Base-by-base conservation (phyloP, 1,139 yeast genomes). In the Pneumocystis sp. region DNA sequence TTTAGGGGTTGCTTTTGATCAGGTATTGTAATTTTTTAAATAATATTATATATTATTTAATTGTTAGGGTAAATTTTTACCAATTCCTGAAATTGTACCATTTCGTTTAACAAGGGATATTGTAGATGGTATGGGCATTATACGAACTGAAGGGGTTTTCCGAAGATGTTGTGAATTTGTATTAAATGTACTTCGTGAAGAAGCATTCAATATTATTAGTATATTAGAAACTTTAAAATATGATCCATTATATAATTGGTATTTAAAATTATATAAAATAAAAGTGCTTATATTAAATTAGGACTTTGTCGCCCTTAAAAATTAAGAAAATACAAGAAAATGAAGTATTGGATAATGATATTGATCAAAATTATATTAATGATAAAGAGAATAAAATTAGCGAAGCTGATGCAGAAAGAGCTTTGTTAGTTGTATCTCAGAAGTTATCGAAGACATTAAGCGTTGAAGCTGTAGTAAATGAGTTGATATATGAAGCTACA, bases 201-300 rank as follows among this genome's bases (percentile, higher is more conserved):
- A 89, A 71, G 78, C 79, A 44, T 87, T 84, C 60, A 86, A 85
- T 70, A 88, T 95, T 39, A 76, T 85, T 72, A 87, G 95, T 34
- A 88, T 95, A 63, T 77, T 95, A 67, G 95, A 91, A 72, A 96
- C 93, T 8, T 76, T 95, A 69, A 80, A 87, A 70, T 89, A 95
- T 82, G 98, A 95, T 79, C 97, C 98, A 0, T 79, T 95, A 66
- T 91, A 91, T 72, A 82, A 88, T 1, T 93, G 98, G 98, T 83
- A 86, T 0, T 78, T 19, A n/a, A 25, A 89, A 61, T 10, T 37
- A 25, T 15, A 59, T 61, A 5, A 39, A 59, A 25, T 37, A 62
- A 17, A 42, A 19, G 15, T n/a, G 61, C 66, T 45, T 42, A 50
- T 4, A 64, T 50, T 62, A 50, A 15, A 39, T 37, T 50, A 73